Evolutionary conservation across 2,329 filamentous ascomycete genomes (phyloP), one percentile per base, ranked within the genome.

Genomic region (Pyrenophora tritici-repentis): DNA sequence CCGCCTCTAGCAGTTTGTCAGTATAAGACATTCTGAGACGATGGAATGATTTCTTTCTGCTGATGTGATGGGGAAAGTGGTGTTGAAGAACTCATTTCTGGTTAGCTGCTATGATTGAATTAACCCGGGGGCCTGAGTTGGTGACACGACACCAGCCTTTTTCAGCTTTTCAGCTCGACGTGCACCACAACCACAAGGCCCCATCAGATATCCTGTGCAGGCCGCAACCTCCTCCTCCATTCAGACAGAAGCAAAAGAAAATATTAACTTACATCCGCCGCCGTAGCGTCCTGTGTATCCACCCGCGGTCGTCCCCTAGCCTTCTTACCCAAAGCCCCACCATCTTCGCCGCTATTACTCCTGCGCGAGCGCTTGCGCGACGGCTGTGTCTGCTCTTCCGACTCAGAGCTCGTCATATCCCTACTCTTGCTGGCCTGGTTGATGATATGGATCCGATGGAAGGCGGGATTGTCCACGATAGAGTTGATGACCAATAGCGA

Each of bases 251-350:
- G 17, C 33, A 39, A 41, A 33, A 33, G 34, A 32, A 38, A 42
- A 12, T 42, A 43, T 42, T 40, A 51, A 85, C 87, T 82, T 75
- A 91, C 89, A 77, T 92, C 90, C 46, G 84, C 85, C 55, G 88
- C 85, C 18, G 87, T 91, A 73, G 90, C 85, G 73, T 93, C 89
- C 54, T 85, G 85, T n/a, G 85, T 84, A 60, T 92, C 86, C 13
- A 94, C 79, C 42, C 89, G 79, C 5, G 90, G 90, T 47, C 90
- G 81, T 6, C 90, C 90, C 67, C 90, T 80, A 14, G 84, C 78
- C 62, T 87, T 84, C 65, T 77, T 79, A 37, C 67, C 66, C 12
- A 62, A 59, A 36, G 59, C 52, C 35, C 48, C 60, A 34, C 63
- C 57, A 46, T 62, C 62, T 14, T 68, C 67, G 33, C 58, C 63